Conservation (phyloP, 2,329 filamentous ascomycete genomes). For the Colletotrichum sp. region DNA sequence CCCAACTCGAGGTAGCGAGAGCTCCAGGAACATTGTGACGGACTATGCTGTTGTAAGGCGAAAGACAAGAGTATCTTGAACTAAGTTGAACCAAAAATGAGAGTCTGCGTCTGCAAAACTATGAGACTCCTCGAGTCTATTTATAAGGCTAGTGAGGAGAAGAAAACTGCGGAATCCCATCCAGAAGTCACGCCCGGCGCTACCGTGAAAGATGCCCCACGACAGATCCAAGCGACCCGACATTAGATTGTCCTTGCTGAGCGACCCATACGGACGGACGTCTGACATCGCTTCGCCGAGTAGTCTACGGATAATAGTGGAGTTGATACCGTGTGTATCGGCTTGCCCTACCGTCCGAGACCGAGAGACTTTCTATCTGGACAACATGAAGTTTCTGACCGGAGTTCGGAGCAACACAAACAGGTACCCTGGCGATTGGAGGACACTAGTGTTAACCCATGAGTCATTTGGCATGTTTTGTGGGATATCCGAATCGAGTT, state of each 20-base stretch:
- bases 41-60: neutral
- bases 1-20: neutral
- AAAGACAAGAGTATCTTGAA: neutral
- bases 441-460: neutral
- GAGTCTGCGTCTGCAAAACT: neutral
- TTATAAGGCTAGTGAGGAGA: neutral
- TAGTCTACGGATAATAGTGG: neutral
- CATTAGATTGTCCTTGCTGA: neutral
- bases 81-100: neutral
- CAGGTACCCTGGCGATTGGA: neutral
- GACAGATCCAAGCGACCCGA: neutral
- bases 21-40: neutral
- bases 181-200: neutral
- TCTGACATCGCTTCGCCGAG: neutral
- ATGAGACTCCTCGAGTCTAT: neutral
- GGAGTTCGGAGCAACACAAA: neutral
- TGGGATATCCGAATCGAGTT: neutral
- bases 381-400: neutral
- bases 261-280: neutral
- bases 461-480: neutral
- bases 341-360: neutral
- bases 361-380: neutral
- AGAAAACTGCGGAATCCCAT: neutral
- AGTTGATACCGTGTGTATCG: neutral
- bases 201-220: neutral